phyloP scores from a whole-genome alignment of 2,329 filamentous ascomycete genomes.

The Cryphonectria nitschkei region DNA sequence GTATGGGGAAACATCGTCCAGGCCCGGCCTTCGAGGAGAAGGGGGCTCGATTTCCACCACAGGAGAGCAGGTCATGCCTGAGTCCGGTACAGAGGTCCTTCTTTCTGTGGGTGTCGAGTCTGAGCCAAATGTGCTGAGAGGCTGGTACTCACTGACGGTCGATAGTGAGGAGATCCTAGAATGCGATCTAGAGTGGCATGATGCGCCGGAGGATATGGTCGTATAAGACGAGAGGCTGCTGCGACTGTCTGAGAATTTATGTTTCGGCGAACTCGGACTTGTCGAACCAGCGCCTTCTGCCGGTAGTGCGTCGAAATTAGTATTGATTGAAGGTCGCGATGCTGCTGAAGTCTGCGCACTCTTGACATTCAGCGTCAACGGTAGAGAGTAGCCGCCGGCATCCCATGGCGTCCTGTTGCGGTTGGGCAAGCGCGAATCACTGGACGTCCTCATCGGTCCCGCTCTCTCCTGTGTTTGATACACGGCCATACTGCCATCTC shows the following conservation, averaged over 20 bases:
- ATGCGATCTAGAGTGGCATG: slow-evolving; percentile 48
- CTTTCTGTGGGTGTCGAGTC: slow-evolving; percentile 46
- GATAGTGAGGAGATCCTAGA: slow-evolving; percentile 60
- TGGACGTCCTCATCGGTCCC: slow-evolving; percentile 28
- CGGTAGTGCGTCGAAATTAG: slow-evolving; percentile 32
- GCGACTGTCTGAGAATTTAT: slow-evolving; percentile 55
- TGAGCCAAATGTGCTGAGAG: slow-evolving; percentile 39
- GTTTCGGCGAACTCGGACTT: slow-evolving; percentile 43
- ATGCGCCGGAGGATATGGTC: slow-evolving; percentile 46
- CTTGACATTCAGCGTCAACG: slow-evolving; percentile 46
- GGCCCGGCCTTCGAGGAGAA: slow-evolving; percentile 32
- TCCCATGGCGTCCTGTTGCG: slow-evolving; percentile 55
- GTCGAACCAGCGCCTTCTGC: slow-evolving; percentile 28
- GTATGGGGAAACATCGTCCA: slow-evolving; percentile 23
- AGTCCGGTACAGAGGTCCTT: slow-evolving; percentile 36
- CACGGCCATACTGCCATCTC: slow-evolving; percentile 22
- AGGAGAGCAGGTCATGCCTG: slow-evolving; percentile 27
- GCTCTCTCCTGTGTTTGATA: slow-evolving; percentile 20
- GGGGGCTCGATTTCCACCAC: slow-evolving; percentile 31
- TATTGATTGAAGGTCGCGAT: slow-evolving; percentile 32
- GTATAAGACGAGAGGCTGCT: slow-evolving; percentile 57
- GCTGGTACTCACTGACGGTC: slow-evolving; percentile 49
- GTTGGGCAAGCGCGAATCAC: slow-evolving; percentile 37
- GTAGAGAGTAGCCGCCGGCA: slow-evolving; percentile 53
- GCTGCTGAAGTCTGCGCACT: slow-evolving; percentile 33